A percentile compares a stretch with the other conserved stretches of the same genome.
Conservation (phyloP, 352 stramenopile species). For the Globisporangium middletonii region DNA sequence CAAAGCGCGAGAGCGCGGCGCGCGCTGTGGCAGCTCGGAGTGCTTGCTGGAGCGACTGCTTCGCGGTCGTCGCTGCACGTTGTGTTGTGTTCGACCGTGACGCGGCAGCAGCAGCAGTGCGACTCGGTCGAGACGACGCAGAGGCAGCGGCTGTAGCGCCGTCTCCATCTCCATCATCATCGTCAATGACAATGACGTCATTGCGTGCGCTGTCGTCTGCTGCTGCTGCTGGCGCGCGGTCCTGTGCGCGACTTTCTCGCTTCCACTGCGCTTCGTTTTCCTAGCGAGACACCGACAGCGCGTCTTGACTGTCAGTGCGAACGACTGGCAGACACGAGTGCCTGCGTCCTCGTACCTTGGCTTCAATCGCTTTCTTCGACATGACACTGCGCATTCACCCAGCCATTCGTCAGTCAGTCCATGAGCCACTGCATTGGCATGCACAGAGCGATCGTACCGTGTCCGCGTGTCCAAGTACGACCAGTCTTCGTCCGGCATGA, state of each 20-base stretch:
- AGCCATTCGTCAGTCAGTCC: not conserved
- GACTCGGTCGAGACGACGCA: not conserved
- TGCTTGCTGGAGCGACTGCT: constrained; percentile 5
- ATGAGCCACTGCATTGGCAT: not conserved
- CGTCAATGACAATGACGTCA: constrained; percentile 4
- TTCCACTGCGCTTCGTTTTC: constrained; percentile 67
- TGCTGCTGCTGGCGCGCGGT: not conserved
- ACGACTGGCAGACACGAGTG: not conserved
- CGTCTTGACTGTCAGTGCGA: not conserved
- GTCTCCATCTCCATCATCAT: not conserved
- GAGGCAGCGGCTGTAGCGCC: not conserved
- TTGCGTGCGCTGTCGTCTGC: not conserved
- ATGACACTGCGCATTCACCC: constrained; percentile 33
- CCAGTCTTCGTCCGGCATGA: constrained; percentile 82
- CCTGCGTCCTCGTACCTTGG: constrained; percentile 34
- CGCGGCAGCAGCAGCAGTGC: not conserved
- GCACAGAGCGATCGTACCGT: constrained; percentile 19
- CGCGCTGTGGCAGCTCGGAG: constrained; percentile 44
- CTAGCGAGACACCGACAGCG: constrained; percentile 14
- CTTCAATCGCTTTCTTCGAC: constrained; percentile 75
- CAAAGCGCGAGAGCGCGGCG: constrained; percentile 50
- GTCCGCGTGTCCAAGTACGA: constrained; percentile 74
- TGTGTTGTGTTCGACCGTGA: not conserved
- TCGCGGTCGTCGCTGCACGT: constrained; percentile 3
- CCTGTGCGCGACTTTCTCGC: constrained; percentile 14